These are phyloP conservation scores for Chaetomium cochliodes DNA, from an alignment of 495 filamentous ascomycete genomes.

Conservation along the genomic window DNA sequence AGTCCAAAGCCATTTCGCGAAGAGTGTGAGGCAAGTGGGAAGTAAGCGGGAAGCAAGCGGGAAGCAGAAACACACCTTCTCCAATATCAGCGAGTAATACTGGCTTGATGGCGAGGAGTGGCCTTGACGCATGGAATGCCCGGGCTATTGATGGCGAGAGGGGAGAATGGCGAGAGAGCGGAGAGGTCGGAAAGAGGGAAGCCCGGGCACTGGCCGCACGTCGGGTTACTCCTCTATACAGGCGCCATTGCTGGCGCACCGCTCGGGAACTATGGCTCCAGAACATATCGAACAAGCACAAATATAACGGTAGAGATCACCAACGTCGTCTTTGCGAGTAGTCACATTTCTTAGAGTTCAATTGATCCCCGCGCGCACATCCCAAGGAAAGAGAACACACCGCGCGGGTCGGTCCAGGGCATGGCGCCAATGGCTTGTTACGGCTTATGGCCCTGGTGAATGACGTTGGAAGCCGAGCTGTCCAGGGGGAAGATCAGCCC, in stretches of 20 bases:
- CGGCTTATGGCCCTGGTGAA: slow-evolving; percentile 33
- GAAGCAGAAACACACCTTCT: slow-evolving; percentile 62
- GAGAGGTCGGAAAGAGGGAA: background rate
- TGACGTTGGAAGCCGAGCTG: slow-evolving; percentile 35
- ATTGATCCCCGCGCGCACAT: slow-evolving; percentile 14
- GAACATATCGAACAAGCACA: slow-evolving; percentile 42
- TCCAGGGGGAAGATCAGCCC: slow-evolving; percentile 25
- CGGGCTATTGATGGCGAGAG: slow-evolving; percentile 35
- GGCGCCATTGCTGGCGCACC: slow-evolving; percentile 43
- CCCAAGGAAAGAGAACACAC: background rate
- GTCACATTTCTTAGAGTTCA: slow-evolving; percentile 27
- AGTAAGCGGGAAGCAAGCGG: background rate
- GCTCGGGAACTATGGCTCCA: slow-evolving; percentile 45
- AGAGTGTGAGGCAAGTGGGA: no score
- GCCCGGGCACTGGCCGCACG: slow-evolving; percentile 22
- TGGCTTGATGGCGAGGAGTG: slow-evolving; percentile 67
- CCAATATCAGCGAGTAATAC: slow-evolving; percentile 95
- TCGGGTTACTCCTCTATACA: slow-evolving; percentile 37
- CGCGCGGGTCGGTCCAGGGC: slow-evolving; percentile 2
- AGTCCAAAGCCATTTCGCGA: background rate
- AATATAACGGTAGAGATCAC: slow-evolving; percentile 17
- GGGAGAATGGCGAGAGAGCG: background rate
- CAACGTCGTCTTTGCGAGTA: slow-evolving; percentile 11
- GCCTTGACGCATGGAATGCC: slow-evolving; percentile 61
- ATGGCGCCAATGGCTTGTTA: slow-evolving; percentile 28